A percentile compares a stretch with the other conserved stretches of the same genome.
These are phyloP conservation scores for Lepidium africanum DNA, from an alignment of 345 rosid genomes.

Conservation along the genomic window DNA sequence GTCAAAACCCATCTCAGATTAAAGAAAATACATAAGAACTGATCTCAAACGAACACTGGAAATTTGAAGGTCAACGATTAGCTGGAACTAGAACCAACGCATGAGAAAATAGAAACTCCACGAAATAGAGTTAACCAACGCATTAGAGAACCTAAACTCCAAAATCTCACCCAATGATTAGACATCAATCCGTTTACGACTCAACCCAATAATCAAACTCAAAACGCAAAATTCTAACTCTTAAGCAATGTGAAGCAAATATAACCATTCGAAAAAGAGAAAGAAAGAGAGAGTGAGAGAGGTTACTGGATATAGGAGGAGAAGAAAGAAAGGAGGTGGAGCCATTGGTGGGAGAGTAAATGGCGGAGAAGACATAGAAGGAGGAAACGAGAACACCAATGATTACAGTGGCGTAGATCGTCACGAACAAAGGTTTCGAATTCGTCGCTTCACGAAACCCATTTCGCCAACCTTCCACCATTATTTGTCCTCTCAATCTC, in stretches of 20 bases:
- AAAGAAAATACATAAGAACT: not conserved
- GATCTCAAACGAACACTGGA: not conserved
- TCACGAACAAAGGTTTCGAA: conserved; percentile 70
- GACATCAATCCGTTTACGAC: not conserved
- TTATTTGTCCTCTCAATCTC: not conserved
- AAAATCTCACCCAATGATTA: not conserved
- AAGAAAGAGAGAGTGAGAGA: not conserved
- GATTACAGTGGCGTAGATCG: conserved; percentile 75
- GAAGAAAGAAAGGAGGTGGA: conserved; percentile 58
- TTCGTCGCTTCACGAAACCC: conserved; percentile 57
- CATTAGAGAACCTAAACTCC: not conserved
- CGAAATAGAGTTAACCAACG: not conserved
- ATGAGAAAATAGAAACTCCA: not conserved
- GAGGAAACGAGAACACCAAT: conserved; percentile 71
- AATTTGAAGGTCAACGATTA: conserved; percentile 15
- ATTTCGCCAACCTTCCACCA: conserved; percentile 60
- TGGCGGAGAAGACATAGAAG: conserved; percentile 78
- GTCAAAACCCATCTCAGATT: conserved; percentile 3
- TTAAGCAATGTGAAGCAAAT: not conserved
- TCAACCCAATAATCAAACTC: not conserved
- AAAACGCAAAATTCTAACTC: not conserved
- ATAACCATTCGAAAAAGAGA: not conserved
- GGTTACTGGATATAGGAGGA: conserved; percentile 33
- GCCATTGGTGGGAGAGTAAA: conserved; percentile 50
- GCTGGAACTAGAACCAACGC: not conserved